These are phyloP conservation scores for Nannizziopsis barbatae DNA, from an alignment of 2,329 filamentous ascomycete species.

Conservation along the genomic window DNA sequence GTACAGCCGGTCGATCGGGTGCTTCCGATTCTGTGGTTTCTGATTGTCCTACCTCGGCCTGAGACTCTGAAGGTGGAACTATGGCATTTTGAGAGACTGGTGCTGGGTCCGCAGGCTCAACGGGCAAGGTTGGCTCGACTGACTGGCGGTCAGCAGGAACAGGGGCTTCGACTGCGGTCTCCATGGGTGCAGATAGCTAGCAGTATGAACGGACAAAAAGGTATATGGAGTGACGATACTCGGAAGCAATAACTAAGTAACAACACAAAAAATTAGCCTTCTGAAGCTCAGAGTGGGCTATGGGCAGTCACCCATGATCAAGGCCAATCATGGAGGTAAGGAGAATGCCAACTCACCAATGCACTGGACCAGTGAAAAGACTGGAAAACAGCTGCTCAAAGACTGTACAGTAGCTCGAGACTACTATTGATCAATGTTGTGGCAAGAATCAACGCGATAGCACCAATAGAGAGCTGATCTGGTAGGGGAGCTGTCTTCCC, in stretches of 20 bases:
- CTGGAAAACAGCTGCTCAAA: background rate
- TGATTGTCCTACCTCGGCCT: no score
- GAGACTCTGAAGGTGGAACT: conserved; percentile 8
- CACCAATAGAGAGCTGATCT: no score
- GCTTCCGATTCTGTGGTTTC: conserved; percentile 10
- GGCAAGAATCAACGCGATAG: no score
- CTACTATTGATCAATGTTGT: background rate
- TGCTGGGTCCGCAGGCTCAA: background rate
- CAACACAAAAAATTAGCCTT: background rate
- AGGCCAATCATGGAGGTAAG: conserved; percentile 2
- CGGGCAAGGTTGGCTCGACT: conserved; percentile 2
- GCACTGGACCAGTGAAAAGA: background rate
- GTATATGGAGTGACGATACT: no score
- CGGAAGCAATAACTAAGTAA: background rate
- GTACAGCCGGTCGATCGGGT: conserved; percentile 13
- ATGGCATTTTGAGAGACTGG: conserved; percentile 8
- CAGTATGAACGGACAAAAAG: background rate
- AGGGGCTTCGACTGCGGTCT: conserved; percentile 14
- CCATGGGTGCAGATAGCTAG: conserved; percentile 9
- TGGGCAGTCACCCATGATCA: background rate
- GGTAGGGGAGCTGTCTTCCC: no score
- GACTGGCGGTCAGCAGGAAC: conserved; percentile 5
- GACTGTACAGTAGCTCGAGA: background rate
- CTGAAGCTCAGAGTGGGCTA: conserved; percentile 3
- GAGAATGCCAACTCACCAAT: conserved; percentile 7